Base-by-base conservation (phyloP, 2,329 filamentous ascomycete genomes). In the Harringtonia lauricola region DNA sequence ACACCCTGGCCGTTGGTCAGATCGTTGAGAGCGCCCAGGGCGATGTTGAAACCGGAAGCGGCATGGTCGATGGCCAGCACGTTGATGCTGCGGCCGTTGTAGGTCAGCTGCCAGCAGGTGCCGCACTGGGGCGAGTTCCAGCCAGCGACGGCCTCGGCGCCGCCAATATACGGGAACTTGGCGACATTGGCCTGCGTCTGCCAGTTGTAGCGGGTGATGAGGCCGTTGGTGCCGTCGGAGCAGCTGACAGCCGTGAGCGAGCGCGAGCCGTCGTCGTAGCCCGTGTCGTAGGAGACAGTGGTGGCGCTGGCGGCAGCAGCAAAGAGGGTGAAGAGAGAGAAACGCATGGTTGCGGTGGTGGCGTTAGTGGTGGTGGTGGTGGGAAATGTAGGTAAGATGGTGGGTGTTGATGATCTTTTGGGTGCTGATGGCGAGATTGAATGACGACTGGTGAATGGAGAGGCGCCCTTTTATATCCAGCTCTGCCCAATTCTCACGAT, bases 41-140 rank as follows among this genome's bases (percentile, higher is more conserved):
- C 74, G 48, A 81, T 67, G 61, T 78, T 79, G 35, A 95, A 76
- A 57, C 96, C 90, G 48, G 88, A 88, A 31, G 94, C 72, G 15
- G 89, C 94, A 60, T 96, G 95, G 62, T 95, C 95, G 15, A 95
- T 75, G 13, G 89, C 89, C n/a, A 95, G 70, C 42, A 95, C 94
- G 49, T 86, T 81, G 78, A 60, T 81, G 49, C 42, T 68, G 46
- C 58, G 63, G 49, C 68, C 68, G 34, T 67, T 62, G 59, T 70
- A 80, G 14, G 61, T 65, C 44, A 79, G 63, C 46, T 62, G 54
- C 67, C 71, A 81, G 67, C 78, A 81, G 26, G 65, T 68, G 40
- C 77, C 77, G 61, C 78, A 81, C 59, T 65, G 54, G 40, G 63
- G 51, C 3, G 70, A 74, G 65, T 76, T 76, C 72, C 73, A 79